These are phyloP conservation scores for Bauhinia variegata DNA, from an alignment of 306 rosid genomes.

Conservation along the genomic window DNA sequence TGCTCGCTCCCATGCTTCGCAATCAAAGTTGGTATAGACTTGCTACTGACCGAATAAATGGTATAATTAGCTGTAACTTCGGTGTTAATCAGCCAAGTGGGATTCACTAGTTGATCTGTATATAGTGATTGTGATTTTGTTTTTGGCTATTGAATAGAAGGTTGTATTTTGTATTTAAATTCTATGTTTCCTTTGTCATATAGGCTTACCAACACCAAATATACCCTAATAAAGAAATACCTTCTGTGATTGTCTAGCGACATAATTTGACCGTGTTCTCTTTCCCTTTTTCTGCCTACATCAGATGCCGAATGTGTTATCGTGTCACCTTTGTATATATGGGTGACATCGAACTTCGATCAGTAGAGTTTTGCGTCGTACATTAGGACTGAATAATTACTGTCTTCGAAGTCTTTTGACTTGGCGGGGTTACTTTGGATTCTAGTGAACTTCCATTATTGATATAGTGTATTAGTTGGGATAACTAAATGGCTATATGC, in stretches of 20 bases:
- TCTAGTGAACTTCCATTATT: too few relatives aligned
- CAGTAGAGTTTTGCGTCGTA: too few relatives aligned
- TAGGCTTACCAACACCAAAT: conserved; percentile 3
- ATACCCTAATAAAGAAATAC: too few relatives aligned
- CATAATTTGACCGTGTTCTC: neutral
- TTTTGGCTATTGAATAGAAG: neutral
- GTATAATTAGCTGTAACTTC: conserved; percentile 34
- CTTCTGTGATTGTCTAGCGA: too few relatives aligned
- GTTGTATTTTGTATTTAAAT: conserved; percentile 11
- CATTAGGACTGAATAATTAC: neutral
- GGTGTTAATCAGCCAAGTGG: conserved; percentile 10
- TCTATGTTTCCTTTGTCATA: conserved; percentile 7
- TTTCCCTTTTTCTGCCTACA: neutral
- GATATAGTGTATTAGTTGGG: too few relatives aligned
- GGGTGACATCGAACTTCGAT: too few relatives aligned
- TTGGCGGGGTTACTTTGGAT: too few relatives aligned
- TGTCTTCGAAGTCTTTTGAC: too few relatives aligned
- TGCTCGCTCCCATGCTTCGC: conserved; percentile 21
- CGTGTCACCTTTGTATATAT: too few relatives aligned
- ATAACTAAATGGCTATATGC: too few relatives aligned
- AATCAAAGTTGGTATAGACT: conserved; percentile 15
- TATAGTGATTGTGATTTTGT: conserved; percentile 27
- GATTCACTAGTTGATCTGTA: conserved; percentile 40
- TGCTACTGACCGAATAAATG: conserved; percentile 29
- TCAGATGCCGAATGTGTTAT: conserved; percentile 4